Conservation (phyloP, 208 protist genomes). For the Trichomonas vaginalis region DNA sequence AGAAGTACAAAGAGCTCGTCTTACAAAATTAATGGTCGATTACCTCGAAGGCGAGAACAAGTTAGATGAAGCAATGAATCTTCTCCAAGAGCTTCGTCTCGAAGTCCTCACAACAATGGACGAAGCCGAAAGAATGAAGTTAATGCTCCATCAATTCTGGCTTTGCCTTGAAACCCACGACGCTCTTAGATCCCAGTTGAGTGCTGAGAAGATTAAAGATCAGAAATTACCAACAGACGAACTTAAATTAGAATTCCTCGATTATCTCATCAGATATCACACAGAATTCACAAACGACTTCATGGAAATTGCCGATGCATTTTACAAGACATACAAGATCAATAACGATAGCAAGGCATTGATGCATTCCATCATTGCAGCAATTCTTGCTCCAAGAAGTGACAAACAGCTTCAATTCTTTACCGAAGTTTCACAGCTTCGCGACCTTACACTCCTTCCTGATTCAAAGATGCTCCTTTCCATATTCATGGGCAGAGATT, state of each 20-base stretch:
- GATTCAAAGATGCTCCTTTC: neutral
- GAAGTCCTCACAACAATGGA: neutral
- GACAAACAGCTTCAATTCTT: neutral
- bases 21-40: neutral
- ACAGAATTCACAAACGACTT: neutral
- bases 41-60: neutral
- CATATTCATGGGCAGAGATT: neutral
- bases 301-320: neutral
- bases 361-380: neutral
- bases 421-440: neutral
- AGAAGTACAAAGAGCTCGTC: neutral
- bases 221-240: neutral
- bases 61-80: neutral
- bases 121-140: neutral
- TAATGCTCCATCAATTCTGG: conserved; percentile 4
- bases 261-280: neutral
- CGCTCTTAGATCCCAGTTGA: neutral
- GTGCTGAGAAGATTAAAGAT: neutral
- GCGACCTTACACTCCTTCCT: neutral
- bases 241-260: neutral
- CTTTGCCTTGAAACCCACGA: neutral
- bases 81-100: neutral
- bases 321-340: neutral
- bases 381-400: neutral
- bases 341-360: neutral